phyloP scores from a whole-genome alignment of 306 rosid genomes.

The Sophora flavescens region DNA sequence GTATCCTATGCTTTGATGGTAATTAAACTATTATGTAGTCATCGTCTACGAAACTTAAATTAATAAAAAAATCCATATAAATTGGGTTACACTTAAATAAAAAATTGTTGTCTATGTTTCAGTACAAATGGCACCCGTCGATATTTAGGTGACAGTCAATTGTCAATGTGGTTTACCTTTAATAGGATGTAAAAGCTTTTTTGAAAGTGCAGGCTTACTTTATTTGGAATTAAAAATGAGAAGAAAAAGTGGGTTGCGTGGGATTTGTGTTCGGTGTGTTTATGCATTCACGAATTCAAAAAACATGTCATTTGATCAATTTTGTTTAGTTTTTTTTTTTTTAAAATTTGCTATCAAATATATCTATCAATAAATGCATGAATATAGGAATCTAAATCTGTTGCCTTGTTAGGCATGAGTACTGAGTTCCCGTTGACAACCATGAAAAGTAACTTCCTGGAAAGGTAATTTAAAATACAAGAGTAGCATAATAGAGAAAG shows the following conservation, averaged over 20 bases:
- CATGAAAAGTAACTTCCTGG: background rate
- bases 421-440: slow-evolving; percentile 22
- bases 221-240: background rate
- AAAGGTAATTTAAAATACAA: background rate
- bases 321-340: too few relatives aligned
- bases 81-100: background rate
- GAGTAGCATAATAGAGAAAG: background rate
- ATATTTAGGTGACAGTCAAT: background rate
- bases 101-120: too few relatives aligned
- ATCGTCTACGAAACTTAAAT: background rate
- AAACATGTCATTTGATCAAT: too few relatives aligned
- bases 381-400: too few relatives aligned
- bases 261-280: too few relatives aligned
- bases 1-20: background rate
- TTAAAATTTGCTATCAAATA: too few relatives aligned
- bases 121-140: too few relatives aligned
- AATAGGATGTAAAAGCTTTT: background rate
- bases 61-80: background rate
- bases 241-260: background rate
- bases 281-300: too few relatives aligned
- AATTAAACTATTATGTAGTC: background rate
- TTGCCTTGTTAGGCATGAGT: slow-evolving; percentile 23
- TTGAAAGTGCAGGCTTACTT: background rate
- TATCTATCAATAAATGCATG: too few relatives aligned
- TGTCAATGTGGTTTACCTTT: background rate